Evolutionary conservation across 306 rosid species (phyloP).

Genomic region (Rosa lucieae): DNA sequence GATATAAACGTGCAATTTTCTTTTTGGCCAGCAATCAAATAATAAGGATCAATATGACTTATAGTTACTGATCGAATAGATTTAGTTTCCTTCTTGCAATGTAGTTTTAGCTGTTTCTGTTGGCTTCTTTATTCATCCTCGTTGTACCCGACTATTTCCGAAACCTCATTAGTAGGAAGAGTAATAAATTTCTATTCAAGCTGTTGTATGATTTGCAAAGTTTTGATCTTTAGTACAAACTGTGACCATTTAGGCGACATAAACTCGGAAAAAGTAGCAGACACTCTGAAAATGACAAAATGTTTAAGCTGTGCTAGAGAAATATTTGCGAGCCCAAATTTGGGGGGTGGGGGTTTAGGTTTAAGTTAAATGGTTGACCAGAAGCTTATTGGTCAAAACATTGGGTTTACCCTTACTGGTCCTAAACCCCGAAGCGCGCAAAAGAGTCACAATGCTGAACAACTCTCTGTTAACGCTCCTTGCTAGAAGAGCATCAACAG

Average conservation of each 20-base stretch:
- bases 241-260: not conserved
- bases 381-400: not conserved
- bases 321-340: not conserved
- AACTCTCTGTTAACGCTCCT: constrained; percentile 22
- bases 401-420: too few relatives aligned
- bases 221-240: not conserved
- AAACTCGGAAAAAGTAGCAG: not conserved
- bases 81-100: too few relatives aligned
- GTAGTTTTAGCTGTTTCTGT: too few relatives aligned
- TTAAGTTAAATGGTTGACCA: not conserved
- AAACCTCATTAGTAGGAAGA: not conserved
- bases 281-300: not conserved
- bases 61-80: too few relatives aligned
- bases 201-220: not conserved
- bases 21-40: not conserved
- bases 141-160: not conserved
- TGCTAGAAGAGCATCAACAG: constrained; percentile 23
- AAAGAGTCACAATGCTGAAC: constrained; percentile 21
- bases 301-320: not conserved
- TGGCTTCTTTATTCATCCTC: not conserved
- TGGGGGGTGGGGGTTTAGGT: not conserved
- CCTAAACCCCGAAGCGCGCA: not conserved
- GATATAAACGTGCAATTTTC: not conserved
- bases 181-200: not conserved
- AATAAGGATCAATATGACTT: not conserved